These are phyloP conservation scores for Alternaria consortialis DNA, from an alignment of 2,329 filamentous ascomycete genomes.

Conservation along the genomic window DNA sequence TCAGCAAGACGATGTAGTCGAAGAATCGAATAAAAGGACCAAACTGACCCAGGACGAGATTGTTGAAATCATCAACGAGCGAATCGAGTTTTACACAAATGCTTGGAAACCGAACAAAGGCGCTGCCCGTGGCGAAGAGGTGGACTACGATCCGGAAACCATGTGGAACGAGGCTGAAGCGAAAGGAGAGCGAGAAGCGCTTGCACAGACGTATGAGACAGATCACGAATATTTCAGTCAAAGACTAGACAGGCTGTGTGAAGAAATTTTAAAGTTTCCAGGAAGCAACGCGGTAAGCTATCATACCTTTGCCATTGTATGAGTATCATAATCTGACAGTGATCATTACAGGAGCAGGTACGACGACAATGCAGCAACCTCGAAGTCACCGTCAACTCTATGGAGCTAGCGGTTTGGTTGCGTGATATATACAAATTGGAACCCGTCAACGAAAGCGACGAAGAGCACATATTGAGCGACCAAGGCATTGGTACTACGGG, in stretches of 20 bases:
- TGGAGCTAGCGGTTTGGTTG: slow-evolving; percentile 62
- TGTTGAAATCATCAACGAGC: slow-evolving; percentile 38
- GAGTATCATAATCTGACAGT: neutral
- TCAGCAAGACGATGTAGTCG: slow-evolving; percentile 5
- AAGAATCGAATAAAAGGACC: slow-evolving; percentile 1
- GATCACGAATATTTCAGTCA: slow-evolving; percentile 27
- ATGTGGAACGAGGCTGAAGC: slow-evolving; percentile 37
- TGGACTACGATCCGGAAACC: slow-evolving; percentile 21
- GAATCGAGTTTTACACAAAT: slow-evolving; percentile 28
- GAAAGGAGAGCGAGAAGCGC: slow-evolving; percentile 15
- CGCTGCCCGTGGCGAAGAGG: slow-evolving; percentile 9
- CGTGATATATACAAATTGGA: slow-evolving; percentile 27
- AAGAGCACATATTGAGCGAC: slow-evolving; percentile 5
- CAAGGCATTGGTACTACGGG: neutral
- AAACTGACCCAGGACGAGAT: slow-evolving; percentile 28
- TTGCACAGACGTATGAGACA: slow-evolving; percentile 21
- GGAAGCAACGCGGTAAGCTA: slow-evolving; percentile 56
- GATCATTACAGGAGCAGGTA: slow-evolving; percentile 55
- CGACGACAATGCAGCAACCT: slow-evolving; percentile 66
- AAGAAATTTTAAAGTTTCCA: slow-evolving; percentile 49
- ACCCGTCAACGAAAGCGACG: slow-evolving; percentile 8
- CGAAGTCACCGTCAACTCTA: slow-evolving; percentile 71
- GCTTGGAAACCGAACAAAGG: slow-evolving; percentile 34
- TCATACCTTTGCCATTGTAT: neutral
- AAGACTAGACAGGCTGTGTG: slow-evolving; percentile 29